Percentiles rank a stretch among this genome's conserved stretches.
Conservation (phyloP, 305 asterid genomes). For the Solanum hybrid region DNA sequence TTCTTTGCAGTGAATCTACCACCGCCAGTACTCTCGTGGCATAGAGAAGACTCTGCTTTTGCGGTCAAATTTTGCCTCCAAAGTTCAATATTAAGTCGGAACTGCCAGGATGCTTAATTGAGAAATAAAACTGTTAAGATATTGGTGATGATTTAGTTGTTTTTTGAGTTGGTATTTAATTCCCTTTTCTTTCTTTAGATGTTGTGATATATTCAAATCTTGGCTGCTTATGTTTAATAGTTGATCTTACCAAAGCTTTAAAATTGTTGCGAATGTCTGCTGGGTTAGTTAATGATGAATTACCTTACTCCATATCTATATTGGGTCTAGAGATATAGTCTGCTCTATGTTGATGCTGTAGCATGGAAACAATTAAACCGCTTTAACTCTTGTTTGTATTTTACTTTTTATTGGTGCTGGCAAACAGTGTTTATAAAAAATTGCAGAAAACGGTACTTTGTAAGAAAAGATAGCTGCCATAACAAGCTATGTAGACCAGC, state of each 20-base stretch:
- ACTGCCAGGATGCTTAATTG: not conserved
- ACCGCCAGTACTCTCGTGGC: constrained; percentile 1
- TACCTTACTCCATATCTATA: not conserved
- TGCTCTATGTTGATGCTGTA: not conserved
- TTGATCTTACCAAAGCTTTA: not conserved
- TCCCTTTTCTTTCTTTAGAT: not conserved
- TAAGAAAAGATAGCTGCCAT: not conserved
- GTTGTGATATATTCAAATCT: not conserved
- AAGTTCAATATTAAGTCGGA: not conserved
- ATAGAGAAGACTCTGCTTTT: not conserved
- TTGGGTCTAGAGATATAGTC: not conserved
- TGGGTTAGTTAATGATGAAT: not conserved
- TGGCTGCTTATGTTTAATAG: not conserved
- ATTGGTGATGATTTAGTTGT: not conserved
- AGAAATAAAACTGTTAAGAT: not conserved
- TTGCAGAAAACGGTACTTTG: not conserved
- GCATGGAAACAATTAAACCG: not conserved
- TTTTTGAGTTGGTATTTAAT: not conserved
- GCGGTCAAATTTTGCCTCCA: not conserved
- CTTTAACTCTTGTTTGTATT: not conserved
- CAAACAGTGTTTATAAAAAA: not conserved
- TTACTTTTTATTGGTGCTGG: not conserved
- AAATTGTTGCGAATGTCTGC: not conserved
- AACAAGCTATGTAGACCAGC: not conserved
- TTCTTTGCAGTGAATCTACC: constrained; percentile 2